Percentiles rank a stretch among this genome's conserved stretches.
phyloP scores from a whole-genome alignment of 2,329 filamentous ascomycete genomes.

The Ceratocystis lukuohia region DNA sequence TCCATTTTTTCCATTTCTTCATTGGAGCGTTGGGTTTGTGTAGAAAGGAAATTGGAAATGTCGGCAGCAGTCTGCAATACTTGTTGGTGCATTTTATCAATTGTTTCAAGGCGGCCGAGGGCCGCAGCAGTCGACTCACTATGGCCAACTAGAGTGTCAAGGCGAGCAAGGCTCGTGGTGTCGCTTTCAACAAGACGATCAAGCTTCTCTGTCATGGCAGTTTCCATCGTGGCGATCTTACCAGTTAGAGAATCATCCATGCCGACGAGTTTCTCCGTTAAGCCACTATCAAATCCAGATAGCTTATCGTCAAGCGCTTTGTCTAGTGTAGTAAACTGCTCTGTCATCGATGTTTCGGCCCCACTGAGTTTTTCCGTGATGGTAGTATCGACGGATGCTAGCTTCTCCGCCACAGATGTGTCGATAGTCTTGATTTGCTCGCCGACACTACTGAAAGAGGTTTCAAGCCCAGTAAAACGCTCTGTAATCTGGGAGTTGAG shows the following conservation, averaged over 20 bases:
- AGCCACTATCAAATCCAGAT: constrained; percentile 7
- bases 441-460: constrained; percentile 11
- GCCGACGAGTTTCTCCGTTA: constrained; percentile 17
- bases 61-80: constrained; percentile 74
- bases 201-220: constrained; percentile 35
- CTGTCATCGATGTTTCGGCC: constrained; percentile 12
- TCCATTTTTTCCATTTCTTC: constrained; percentile 69
- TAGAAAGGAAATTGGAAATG: constrained; percentile 66
- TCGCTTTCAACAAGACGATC: constrained; percentile 28
- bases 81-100: constrained; percentile 61
- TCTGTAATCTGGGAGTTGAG: constrained; percentile 17
- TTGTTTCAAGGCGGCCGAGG: constrained; percentile 60
- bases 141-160: constrained; percentile 40
- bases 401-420: constrained; percentile 10
- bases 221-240: constrained; percentile 12
- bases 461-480: constrained; percentile 11
- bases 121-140: constrained; percentile 49
- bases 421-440: constrained; percentile 8
- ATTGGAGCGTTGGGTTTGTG: constrained; percentile 59
- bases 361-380: constrained; percentile 12
- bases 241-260: constrained; percentile 15
- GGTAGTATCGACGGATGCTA: constrained; percentile 7
- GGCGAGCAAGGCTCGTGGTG: constrained; percentile 24
- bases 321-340: constrained; percentile 15
- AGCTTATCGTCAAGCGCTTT: constrained; percentile 16